Evolutionary conservation across 805 yeast species (phyloP), one percentile per base, ranked within the genome.

Genomic region (Nakazawaea molendinolei): DNA sequence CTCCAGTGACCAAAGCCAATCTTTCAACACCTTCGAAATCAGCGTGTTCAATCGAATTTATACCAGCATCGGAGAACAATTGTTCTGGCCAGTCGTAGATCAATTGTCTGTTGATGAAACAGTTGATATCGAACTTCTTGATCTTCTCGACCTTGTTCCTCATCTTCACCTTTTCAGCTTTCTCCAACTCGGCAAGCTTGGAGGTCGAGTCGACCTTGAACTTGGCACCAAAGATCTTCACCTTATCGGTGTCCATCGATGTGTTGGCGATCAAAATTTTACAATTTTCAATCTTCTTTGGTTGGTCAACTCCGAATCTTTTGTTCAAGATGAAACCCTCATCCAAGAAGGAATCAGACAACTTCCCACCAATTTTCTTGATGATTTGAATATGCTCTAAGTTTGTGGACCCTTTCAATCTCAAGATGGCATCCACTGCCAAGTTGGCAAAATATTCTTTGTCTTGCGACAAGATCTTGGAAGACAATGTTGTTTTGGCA

Each of bases 51-150:
- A 92, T 86, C 16, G 96, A 79, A 60, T 86, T 89, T 50, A 92
- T 84, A 37, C 79, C 76, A 28, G 86, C 62, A 48, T 90, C 98
- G 5, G 95, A 73, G 53, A 92, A 85, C 47, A 92, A 69, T 61
- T 86, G 96, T 63, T 92, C 98, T 18, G 98, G 98, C 74, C 90
- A 92, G 65, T 92, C 97, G 63, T 92, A 92, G 53, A 92, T 92
- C 53, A 92, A 74, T 64, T 92, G 98, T 55, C 98, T 79, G 67
- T 92, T 92, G 49, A 92, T 87, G 58, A 92, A 92, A 50, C 90
- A 79, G 58, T 86, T 85, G 54, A 86, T 78, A 24, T 57, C 58
- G 56, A 86, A 94, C 47, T 79, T 79, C 55, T 86, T 76, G 58
- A 92, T 92, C 57, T 87, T 86, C 41, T 79, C 87, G 46, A 92